Conservation (phyloP, 2,329 filamentous ascomycete genomes). For the Pestalotiopsis fici region DNA sequence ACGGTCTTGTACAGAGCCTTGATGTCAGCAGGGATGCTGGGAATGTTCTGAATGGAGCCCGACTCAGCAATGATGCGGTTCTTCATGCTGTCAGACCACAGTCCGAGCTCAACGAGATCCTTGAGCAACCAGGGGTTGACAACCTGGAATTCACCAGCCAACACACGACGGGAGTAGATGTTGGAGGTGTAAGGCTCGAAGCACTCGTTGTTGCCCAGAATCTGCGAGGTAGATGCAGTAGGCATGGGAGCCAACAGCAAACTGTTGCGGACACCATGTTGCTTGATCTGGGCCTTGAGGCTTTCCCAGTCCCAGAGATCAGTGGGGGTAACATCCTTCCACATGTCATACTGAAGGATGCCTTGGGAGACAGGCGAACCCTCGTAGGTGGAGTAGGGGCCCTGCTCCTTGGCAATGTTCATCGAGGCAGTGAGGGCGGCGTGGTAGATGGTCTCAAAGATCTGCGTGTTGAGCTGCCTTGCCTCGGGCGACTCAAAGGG, state of each 20-base stretch:
- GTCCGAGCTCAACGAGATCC: slow-evolving; percentile 94
- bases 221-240: slow-evolving; percentile 95
- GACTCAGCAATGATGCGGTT: slow-evolving; percentile 98
- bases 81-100: slow-evolving; percentile 99
- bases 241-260: slow-evolving; percentile 96
- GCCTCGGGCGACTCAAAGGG: slow-evolving; percentile 97
- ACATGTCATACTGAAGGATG: slow-evolving; percentile 98
- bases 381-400: slow-evolving; percentile 86
- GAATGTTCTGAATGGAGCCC: slow-evolving; percentile 94
- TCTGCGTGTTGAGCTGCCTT: slow-evolving; percentile 92
- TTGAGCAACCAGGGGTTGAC: slow-evolving; percentile 99
- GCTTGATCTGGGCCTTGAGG: slow-evolving; percentile 87
- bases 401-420: slow-evolving; percentile 80
- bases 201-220: slow-evolving; percentile 98
- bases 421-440: slow-evolving; percentile 87
- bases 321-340: slow-evolving; percentile 81
- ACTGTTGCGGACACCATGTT: slow-evolving; percentile 94
- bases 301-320: slow-evolving; percentile 96
- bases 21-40: slow-evolving; percentile 93
- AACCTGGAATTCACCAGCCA: slow-evolving; percentile 98
- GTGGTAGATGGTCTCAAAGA: slow-evolving; percentile 99
- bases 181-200: slow-evolving; percentile 99
- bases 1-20: slow-evolving; percentile 99
- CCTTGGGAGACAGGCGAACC: slow-evolving; percentile 94
- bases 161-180: slow-evolving; percentile 97